Conservation (phyloP, 2,329 filamentous ascomycete species). For the Cladophialophora bantiana region DNA sequence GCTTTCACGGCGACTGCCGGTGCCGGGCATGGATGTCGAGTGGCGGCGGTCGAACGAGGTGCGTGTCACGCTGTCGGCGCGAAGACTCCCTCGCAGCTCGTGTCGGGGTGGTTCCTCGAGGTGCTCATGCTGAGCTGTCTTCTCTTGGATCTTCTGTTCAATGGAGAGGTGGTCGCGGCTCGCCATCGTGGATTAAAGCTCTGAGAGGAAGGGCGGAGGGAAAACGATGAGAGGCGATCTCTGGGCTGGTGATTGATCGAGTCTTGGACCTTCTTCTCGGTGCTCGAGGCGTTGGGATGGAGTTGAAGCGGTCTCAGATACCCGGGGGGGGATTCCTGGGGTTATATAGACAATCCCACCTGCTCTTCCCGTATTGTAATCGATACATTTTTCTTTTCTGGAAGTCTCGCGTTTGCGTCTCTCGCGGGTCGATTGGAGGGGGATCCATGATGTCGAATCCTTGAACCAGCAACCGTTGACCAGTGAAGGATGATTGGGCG, state of each 20-base stretch:
- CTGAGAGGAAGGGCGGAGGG: background rate
- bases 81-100: constrained; percentile 15
- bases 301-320: background rate
- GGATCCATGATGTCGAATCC: background rate
- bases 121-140: constrained; percentile 13
- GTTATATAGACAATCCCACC: background rate
- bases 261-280: background rate
- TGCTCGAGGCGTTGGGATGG: background rate
- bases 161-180: constrained; percentile 23
- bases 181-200: constrained; percentile 14
- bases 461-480: background rate
- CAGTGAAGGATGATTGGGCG: background rate
- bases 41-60: constrained; percentile 29
- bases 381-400: background rate
- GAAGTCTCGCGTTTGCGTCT: background rate
- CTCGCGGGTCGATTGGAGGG: background rate
- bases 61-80: constrained; percentile 21
- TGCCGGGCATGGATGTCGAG: constrained; percentile 17
- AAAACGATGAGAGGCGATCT: background rate
- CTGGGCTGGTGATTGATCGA: background rate
- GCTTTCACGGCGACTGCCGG: constrained; percentile 18
- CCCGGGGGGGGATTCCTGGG: background rate
- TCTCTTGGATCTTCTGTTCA: constrained; percentile 29
- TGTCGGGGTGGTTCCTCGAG: constrained; percentile 1
- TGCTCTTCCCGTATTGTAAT: background rate